These are phyloP conservation scores for Backusella macrospora DNA, from an alignment of 192 early-diverging fungal genomes.

Conservation along the genomic window DNA sequence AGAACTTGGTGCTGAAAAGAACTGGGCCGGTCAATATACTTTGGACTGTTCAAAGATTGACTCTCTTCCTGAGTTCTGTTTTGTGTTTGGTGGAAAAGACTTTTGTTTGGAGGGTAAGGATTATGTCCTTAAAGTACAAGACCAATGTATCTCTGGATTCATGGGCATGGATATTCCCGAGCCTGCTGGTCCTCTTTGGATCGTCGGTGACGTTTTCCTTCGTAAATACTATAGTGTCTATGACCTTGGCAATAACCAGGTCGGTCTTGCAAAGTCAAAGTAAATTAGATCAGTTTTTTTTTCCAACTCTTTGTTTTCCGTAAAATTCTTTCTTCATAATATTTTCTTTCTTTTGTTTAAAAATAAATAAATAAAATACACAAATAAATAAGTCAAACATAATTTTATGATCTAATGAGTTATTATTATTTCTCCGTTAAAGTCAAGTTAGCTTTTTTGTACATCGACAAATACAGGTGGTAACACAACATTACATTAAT, in stretches of 20 bases:
- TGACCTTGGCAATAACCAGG: constrained; percentile 70
- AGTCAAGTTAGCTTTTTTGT: not conserved
- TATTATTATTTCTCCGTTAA: not conserved
- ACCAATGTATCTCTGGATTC: constrained; percentile 78
- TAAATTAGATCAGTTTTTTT: not conserved
- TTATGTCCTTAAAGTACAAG: constrained; percentile 66
- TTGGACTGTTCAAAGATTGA: constrained; percentile 84
- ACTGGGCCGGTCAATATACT: constrained; percentile 80
- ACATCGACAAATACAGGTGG: not conserved
- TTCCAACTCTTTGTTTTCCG: not conserved
- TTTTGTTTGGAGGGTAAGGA: constrained; percentile 64
- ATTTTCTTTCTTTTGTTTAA: not conserved
- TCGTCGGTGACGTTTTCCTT: constrained; percentile 83
- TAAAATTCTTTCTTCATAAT: not conserved
- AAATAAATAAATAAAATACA: not conserved
- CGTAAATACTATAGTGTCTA: constrained; percentile 81
- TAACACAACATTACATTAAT: not conserved
- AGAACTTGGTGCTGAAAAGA: constrained; percentile 91
- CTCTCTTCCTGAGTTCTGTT: constrained; percentile 75
- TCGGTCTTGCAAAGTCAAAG: constrained; percentile 60
- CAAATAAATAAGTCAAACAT: not conserved
- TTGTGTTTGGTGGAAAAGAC: constrained; percentile 60
- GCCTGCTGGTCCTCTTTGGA: constrained; percentile 77
- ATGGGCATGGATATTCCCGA: constrained; percentile 92
- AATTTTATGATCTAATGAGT: not conserved